A percentile compares a stretch with the other conserved stretches of the same genome.
These are phyloP conservation scores for Fragosphaeria purpurea DNA, from an alignment of 2,329 filamentous ascomycete genomes.

Conservation along the genomic window DNA sequence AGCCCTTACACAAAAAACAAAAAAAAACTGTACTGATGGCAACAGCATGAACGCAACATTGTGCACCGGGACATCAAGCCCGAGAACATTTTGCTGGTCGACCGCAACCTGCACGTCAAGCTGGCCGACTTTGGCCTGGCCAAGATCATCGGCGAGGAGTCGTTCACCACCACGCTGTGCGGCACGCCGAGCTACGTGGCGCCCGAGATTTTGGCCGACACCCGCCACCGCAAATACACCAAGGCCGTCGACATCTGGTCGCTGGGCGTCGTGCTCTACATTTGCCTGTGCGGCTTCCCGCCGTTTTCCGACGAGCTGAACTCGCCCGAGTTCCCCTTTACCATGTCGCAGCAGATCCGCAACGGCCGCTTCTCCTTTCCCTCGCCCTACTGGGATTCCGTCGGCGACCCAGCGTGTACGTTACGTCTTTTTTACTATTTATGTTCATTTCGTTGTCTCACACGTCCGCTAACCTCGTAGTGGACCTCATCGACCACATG, in stretches of 20 bases:
- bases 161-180: slow-evolving; percentile 91
- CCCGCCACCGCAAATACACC: slow-evolving; percentile 76
- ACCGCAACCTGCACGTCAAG: slow-evolving; percentile 79
- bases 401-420: slow-evolving; percentile 69
- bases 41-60: slow-evolving; percentile 88
- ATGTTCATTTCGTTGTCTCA: background rate
- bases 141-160: slow-evolving; percentile 97
- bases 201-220: slow-evolving; percentile 83
- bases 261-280: slow-evolving; percentile 94
- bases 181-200: slow-evolving; percentile 97
- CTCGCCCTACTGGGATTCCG: slow-evolving; percentile 87
- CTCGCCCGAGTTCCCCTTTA: slow-evolving; percentile 72
- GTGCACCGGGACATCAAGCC: slow-evolving; percentile 97
- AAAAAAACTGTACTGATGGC: no score
- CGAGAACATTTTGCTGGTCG: slow-evolving; percentile 84
- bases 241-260: slow-evolving; percentile 97
- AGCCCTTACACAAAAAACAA: no score
- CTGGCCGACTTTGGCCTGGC: slow-evolving; percentile 93
- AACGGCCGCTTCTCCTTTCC: slow-evolving; percentile 86
- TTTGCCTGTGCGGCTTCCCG: slow-evolving; percentile 91
- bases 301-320: slow-evolving; percentile 94
- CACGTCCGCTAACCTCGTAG: slow-evolving; percentile 20
- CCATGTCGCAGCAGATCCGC: slow-evolving; percentile 80
- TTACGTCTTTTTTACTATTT: slow-evolving; percentile 9
- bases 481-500: slow-evolving; percentile 94